A percentile compares a stretch with the other conserved stretches of the same genome.
phyloP scores from a whole-genome alignment of 805 yeast genomes.

The Nakazawaea ishiwadae region DNA sequence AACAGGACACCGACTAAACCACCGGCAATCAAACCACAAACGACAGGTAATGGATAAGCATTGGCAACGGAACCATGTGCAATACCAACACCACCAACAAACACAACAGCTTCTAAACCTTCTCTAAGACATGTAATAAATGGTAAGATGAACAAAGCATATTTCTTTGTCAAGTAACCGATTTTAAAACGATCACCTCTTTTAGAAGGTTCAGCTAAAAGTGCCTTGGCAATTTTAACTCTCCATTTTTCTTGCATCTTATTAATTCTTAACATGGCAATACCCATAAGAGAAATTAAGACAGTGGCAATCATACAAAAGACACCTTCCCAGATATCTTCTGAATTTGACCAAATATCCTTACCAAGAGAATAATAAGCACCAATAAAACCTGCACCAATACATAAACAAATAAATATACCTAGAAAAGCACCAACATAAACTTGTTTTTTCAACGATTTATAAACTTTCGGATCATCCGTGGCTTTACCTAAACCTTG shows the following conservation, averaged over 20 bases:
- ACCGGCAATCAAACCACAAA: slow-evolving; percentile 83
- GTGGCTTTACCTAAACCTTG: slow-evolving; percentile 65
- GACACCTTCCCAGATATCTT: slow-evolving; percentile 96
- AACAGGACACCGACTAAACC: slow-evolving; percentile 59
- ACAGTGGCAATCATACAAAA: slow-evolving; percentile 87
- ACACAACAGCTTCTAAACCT: slow-evolving; percentile 95
- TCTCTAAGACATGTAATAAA: slow-evolving; percentile 90
- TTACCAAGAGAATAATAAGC: slow-evolving; percentile 77
- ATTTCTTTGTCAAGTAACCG: slow-evolving; percentile 59
- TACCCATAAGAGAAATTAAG: slow-evolving; percentile 90
- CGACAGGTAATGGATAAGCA: slow-evolving; percentile 91
- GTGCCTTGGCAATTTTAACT: slow-evolving; percentile 83
- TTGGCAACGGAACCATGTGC: slow-evolving; percentile 48
- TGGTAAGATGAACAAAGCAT: slow-evolving; percentile 86
- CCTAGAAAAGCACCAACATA: slow-evolving; percentile 82
- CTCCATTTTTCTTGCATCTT: slow-evolving; percentile 98
- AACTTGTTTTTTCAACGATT: slow-evolving; percentile 67
- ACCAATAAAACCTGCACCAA: slow-evolving; percentile 95
- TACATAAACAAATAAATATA: slow-evolving; percentile 67
- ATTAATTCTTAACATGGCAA: slow-evolving; percentile 92
- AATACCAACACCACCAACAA: slow-evolving; percentile 93
- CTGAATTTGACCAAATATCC: slow-evolving; percentile 83
- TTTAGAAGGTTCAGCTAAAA: slow-evolving; percentile 51
- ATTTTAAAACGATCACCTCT: slow-evolving; percentile 48
- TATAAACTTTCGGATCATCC: slow-evolving; percentile 41